phyloP scores from a whole-genome alignment of 2,329 filamentous ascomycete species.

The Madurella mycetomatis region DNA sequence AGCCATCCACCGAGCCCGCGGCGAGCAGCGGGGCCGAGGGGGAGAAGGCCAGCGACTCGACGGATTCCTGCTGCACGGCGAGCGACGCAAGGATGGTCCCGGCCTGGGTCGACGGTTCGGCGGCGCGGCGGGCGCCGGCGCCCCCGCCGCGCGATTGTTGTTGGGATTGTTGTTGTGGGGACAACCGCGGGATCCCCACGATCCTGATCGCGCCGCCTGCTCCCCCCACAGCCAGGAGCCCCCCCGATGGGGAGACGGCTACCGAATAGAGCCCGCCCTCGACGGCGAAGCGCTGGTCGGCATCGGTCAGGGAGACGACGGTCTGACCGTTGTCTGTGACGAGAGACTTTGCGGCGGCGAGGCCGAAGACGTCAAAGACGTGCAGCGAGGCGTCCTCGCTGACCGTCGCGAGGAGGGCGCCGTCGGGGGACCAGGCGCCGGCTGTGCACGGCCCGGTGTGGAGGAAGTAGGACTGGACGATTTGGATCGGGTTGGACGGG shows the following conservation, averaged over 20 bases:
- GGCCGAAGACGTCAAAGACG: conserved; percentile 88
- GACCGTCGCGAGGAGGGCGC: conserved; percentile 79
- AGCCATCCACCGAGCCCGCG: conserved; percentile 67
- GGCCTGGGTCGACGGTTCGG: conserved; percentile 21
- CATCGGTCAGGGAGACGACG: conserved; percentile 69
- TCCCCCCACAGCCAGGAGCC: conserved; percentile 80
- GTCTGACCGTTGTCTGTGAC: conserved; percentile 54
- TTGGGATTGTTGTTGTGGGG: conserved; percentile 14
- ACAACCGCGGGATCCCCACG: conserved; percentile 70
- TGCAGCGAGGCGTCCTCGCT: conserved; percentile 84
- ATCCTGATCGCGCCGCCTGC: conserved; percentile 82
- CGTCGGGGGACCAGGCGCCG: conserved; percentile 85
- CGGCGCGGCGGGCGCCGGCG: conserved; percentile 21
- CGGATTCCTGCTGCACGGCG: conserved; percentile 68
- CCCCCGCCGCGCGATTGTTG: conserved; percentile 6
- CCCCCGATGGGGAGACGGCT: conserved; percentile 72
- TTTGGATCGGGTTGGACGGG: conserved; percentile 59
- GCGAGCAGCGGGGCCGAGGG: conserved; percentile 52
- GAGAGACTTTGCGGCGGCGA: conserved; percentile 57
- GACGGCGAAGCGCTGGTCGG: conserved; percentile 86
- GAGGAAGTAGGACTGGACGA: conserved; percentile 87
- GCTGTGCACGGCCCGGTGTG: conserved; percentile 85
- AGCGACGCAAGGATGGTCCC: conserved; percentile 74
- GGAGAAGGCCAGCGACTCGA: conserved; percentile 72
- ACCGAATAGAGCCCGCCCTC: conserved; percentile 89